Percentiles rank a stretch among this genome's conserved stretches.
phyloP scores from a whole-genome alignment of 768 basidiomycete genomes.

The Suillus subluteus region DNA sequence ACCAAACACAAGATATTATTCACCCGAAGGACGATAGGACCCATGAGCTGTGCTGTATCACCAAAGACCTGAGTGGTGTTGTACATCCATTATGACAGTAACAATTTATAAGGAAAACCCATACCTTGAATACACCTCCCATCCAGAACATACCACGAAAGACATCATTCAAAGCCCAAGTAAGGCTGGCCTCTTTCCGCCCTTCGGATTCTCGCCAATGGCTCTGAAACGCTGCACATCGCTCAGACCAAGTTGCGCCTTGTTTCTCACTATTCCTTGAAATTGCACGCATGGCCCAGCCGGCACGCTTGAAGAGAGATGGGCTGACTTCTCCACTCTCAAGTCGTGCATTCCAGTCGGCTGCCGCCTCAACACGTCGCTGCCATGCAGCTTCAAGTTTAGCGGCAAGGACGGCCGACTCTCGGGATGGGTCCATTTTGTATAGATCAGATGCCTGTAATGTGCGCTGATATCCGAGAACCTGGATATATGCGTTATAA shows the following conservation, averaged over 20 bases:
- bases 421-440: slow-evolving; percentile 58
- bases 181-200: slow-evolving; percentile 52
- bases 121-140: slow-evolving; percentile 63
- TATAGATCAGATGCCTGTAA: slow-evolving; percentile 77
- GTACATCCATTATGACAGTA: not conserved
- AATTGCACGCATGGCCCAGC: slow-evolving; percentile 42
- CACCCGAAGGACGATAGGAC: slow-evolving; percentile 64
- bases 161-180: slow-evolving; percentile 64
- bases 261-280: slow-evolving; percentile 12
- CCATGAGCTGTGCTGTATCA: slow-evolving; percentile 64
- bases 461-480: slow-evolving; percentile 70
- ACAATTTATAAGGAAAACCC: not conserved
- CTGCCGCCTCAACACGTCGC: slow-evolving; percentile 48
- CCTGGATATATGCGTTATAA: slow-evolving; percentile 31
- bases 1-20: not conserved
- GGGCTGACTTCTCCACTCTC: slow-evolving; percentile 49
- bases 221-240: slow-evolving; percentile 37
- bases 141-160: slow-evolving; percentile 64
- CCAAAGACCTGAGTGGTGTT: slow-evolving; percentile 51
- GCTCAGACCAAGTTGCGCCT: slow-evolving; percentile 27
- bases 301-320: slow-evolving; percentile 36
- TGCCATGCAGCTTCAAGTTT: slow-evolving; percentile 61
- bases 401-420: slow-evolving; percentile 52
- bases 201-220: slow-evolving; percentile 51
- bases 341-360: slow-evolving; percentile 59